phyloP scores from a whole-genome alignment of 305 asterid species.

The Andrographis paniculata region DNA sequence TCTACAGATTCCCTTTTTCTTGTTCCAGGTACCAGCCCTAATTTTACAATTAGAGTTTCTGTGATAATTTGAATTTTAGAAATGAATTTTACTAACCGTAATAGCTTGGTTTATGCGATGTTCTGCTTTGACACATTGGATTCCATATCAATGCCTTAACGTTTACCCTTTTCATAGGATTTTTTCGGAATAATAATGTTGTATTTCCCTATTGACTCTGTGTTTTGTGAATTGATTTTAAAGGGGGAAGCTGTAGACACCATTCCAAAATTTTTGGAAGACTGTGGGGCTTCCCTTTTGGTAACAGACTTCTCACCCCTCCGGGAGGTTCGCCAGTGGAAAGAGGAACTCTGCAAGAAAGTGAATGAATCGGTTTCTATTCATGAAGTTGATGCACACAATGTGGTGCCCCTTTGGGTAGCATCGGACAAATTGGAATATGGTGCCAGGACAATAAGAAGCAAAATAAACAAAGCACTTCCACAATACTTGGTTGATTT shows the following conservation, averaged over 20 bases:
- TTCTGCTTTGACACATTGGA: background rate
- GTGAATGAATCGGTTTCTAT: conserved; percentile 52
- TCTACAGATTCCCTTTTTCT: conserved; percentile 55
- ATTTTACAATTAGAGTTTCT: background rate
- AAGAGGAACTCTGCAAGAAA: conserved; percentile 49
- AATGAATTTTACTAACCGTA: too few relatives aligned
- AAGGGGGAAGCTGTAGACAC: conserved; percentile 89
- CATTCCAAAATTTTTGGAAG: conserved; percentile 61
- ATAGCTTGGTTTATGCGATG: background rate
- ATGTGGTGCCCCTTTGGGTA: conserved; percentile 85
- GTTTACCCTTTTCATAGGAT: background rate
- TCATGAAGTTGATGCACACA: conserved; percentile 93
- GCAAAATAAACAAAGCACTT: conserved; percentile 68
- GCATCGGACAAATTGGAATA: conserved; percentile 86
- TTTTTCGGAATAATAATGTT: background rate
- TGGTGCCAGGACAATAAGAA: conserved; percentile 73
- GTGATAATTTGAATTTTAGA: background rate
- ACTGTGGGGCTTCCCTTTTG: conserved; percentile 83
- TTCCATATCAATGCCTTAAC: too few relatives aligned
- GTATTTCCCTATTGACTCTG: conserved; percentile 6
- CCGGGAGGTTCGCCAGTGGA: conserved; percentile 74
- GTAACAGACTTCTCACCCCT: conserved; percentile 93
- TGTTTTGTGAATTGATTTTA: conserved; percentile 10
- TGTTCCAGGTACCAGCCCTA: conserved; percentile 54
- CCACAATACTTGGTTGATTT: conserved; percentile 70